phyloP scores from a whole-genome alignment of 2,329 filamentous ascomycete genomes.

The Cladophialophora exuberans region DNA sequence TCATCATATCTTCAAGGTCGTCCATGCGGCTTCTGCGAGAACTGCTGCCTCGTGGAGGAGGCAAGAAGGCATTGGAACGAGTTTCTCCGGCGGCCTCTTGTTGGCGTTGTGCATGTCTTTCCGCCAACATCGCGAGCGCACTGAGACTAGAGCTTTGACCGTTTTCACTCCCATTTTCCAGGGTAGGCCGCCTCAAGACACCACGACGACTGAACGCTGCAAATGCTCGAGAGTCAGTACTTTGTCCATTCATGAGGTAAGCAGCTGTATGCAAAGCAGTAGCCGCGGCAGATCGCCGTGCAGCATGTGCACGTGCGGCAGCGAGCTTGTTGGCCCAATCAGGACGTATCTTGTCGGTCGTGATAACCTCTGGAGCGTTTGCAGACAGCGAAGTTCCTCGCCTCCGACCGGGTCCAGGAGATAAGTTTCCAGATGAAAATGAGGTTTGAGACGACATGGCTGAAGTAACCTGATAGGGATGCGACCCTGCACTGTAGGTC shows the following conservation, averaged over 20 bases:
- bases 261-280: constrained; percentile 94
- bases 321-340: constrained; percentile 93
- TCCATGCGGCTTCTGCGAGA: constrained; percentile 70
- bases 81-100: constrained; percentile 41
- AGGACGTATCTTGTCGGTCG: constrained; percentile 87
- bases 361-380: constrained; percentile 81
- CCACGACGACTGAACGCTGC: constrained; percentile 62
- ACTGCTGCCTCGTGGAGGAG: constrained; percentile 51
- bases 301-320: constrained; percentile 79
- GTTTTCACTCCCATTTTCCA: constrained; percentile 39
- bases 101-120: constrained; percentile 44
- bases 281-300: constrained; percentile 85
- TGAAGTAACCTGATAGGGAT: constrained; percentile 59
- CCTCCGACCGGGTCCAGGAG: constrained; percentile 50
- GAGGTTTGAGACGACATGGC: constrained; percentile 89
- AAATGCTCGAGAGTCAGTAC: constrained; percentile 55
- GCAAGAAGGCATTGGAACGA: constrained; percentile 36
- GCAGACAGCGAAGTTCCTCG: constrained; percentile 76
- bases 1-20: constrained; percentile 97
- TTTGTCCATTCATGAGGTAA: constrained; percentile 68
- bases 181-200: constrained; percentile 49
- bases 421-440: constrained; percentile 61
- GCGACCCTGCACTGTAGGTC: constrained; percentile 62
- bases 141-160: constrained; percentile 43
- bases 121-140: constrained; percentile 52